Percentiles rank a stretch among this genome's conserved stretches.
phyloP scores from a whole-genome alignment of 768 basidiomycete species.

The Podaxis sp. region DNA sequence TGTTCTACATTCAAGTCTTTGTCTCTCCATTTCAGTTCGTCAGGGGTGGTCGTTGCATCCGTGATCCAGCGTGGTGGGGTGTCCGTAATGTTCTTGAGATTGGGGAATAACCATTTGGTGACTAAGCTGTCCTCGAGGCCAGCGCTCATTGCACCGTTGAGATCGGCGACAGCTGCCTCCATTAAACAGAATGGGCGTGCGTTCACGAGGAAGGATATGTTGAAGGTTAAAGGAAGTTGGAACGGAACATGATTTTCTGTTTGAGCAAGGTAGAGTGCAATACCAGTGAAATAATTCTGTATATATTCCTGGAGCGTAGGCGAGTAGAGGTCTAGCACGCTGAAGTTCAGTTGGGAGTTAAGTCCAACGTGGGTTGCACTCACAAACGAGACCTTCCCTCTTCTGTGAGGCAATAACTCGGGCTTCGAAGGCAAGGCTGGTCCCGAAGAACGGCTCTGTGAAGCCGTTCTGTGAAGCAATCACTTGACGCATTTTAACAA shows the following conservation, averaged over 20 bases:
- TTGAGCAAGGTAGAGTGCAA: slow-evolving; percentile 39
- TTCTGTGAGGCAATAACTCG: slow-evolving; percentile 43
- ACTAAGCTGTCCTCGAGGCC: slow-evolving; percentile 27
- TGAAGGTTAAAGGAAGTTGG: slow-evolving; percentile 40
- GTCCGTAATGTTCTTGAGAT: slow-evolving; percentile 28
- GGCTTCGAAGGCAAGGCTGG: slow-evolving; percentile 43
- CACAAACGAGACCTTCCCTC: slow-evolving; percentile 47
- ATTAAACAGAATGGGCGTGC: slow-evolving; percentile 41
- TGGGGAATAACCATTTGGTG: slow-evolving; percentile 47
- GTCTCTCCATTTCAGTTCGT: slow-evolving; percentile 41
- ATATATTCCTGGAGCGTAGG: slow-evolving; percentile 41
- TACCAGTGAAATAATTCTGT: slow-evolving; percentile 34
- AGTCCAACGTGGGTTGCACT: slow-evolving; percentile 22
- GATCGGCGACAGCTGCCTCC: slow-evolving; percentile 36
- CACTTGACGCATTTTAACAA: slow-evolving; percentile 37
- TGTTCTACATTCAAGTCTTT: slow-evolving; percentile 48
- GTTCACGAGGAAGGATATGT: slow-evolving; percentile 49
- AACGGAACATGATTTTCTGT: slow-evolving; percentile 38
- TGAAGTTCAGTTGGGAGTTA: background rate
- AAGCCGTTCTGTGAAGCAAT: slow-evolving; percentile 15
- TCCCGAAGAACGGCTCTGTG: slow-evolving; percentile 24
- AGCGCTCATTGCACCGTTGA: background rate
- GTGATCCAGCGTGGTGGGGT: slow-evolving; percentile 23
- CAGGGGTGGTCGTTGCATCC: slow-evolving; percentile 22
- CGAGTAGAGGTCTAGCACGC: slow-evolving; percentile 36